Base-by-base conservation (phyloP, 176 grass and related monocot species). In the Zoysia pacifica region DNA sequence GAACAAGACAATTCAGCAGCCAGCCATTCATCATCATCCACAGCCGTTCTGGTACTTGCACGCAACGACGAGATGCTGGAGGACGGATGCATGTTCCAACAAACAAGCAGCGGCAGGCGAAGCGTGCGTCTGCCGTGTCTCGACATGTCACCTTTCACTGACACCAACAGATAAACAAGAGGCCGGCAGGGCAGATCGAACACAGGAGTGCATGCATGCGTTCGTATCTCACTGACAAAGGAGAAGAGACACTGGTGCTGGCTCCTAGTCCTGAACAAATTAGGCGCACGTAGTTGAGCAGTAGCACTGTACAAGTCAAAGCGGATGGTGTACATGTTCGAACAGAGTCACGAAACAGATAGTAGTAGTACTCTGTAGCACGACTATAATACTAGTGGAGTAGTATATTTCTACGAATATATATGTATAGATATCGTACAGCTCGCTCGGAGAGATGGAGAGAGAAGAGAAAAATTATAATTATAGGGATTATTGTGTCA, bases 1-100 rank as follows among this genome's bases (percentile, higher is more conserved):
- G 81, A 76, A 84, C 86, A 48, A 64, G 81, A 88, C 86, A 70
- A 76, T 56, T 44, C 79, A 18, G 55, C 6, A 28, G 28, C 28
- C 28, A 28, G 28, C 28, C 16, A 58, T 58, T 58, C 55, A 0
- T 28, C 28, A 58, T 58, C 55, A 58, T 19, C 55, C 55, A 58
- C 55, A 58, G 55, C 18, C 18, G 55, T 58, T 19, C 47, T 45
- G 71, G 78, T 82, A 79, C 86, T 79, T 67, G 69, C 86, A 74
- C 75, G 80, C 80, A 42, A 72, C 63, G 28, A 28, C 28, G 28
- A 28, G 28, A 28, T 28, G 28, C 28, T 28, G 28, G 28, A 28
- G 28, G 28, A 28, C 28, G 28, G 28, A 28, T 28, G 28, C 28
- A 28, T 28, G 28, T 28, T 28, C 0, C 28, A 28, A 28, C 28